phyloP scores from a whole-genome alignment of 73 alveolate species.

The Uronychia binucleata region DNA sequence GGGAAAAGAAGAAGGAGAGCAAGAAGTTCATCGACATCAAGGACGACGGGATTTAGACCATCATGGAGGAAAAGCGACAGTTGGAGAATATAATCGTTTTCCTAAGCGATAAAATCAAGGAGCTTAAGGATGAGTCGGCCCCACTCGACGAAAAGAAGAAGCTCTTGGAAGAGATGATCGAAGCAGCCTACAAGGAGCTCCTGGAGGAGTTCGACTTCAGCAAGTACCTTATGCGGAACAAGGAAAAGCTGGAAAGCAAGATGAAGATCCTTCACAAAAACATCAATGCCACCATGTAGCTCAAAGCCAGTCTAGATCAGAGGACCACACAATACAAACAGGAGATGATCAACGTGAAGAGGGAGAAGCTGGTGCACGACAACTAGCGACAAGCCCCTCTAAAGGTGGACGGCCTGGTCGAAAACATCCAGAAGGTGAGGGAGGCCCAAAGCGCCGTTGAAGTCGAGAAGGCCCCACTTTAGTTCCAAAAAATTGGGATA shows the following conservation, averaged over 20 bases:
- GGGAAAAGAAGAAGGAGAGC: conserved; percentile 27
- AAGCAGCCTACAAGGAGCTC: conserved; percentile 56
- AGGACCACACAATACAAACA: conserved; percentile 23
- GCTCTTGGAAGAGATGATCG: conserved; percentile 37
- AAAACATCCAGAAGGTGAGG: conserved; percentile 28
- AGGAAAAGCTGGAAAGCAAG: conserved; percentile 19
- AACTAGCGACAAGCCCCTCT: conserved; percentile 27
- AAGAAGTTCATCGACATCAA: conserved; percentile 31
- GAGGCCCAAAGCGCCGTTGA: conserved; percentile 6
- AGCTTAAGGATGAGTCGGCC: conserved; percentile 51
- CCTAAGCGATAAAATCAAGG: conserved; percentile 46
- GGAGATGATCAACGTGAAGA: conserved; percentile 34
- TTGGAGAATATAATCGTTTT: conserved; percentile 44
- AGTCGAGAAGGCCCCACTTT: conserved; percentile 10
- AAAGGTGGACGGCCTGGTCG: conserved; percentile 32
- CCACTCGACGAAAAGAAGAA: conserved; percentile 46
- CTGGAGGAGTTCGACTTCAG: conserved; percentile 46
- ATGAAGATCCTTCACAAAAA: conserved; percentile 33
- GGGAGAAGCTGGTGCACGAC: background rate
- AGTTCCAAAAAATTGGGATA: conserved; percentile 11
- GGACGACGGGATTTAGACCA: conserved; percentile 14
- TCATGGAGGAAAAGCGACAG: conserved; percentile 36
- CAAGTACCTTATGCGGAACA: conserved; percentile 19
- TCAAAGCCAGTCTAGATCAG: conserved; percentile 9
- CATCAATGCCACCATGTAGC: conserved; percentile 5